A percentile compares a stretch with the other conserved stretches of the same genome.
These are phyloP conservation scores for Cucurbita ficifolia DNA, from an alignment of 306 rosid species.

Conservation along the genomic window DNA sequence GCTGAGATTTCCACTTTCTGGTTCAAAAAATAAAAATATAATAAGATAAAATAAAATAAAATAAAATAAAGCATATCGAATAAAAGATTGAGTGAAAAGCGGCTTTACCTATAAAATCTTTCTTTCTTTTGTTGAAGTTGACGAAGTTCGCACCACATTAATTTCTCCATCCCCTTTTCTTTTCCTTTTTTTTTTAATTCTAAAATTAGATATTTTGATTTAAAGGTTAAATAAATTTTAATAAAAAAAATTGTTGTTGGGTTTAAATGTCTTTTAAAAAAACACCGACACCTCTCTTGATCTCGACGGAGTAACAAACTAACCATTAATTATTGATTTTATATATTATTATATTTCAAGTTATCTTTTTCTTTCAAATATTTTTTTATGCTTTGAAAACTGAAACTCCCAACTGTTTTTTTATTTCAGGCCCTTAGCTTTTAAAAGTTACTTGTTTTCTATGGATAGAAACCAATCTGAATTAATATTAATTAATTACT, in stretches of 20 bases:
- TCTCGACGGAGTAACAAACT: background rate
- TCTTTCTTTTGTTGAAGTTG: background rate
- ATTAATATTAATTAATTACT: no score
- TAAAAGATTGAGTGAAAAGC: background rate
- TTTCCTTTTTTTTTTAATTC: background rate
- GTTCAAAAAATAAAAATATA: background rate
- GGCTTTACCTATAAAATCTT: conserved; percentile 7
- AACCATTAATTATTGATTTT: background rate
- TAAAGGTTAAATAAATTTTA: background rate
- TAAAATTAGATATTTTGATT: background rate
- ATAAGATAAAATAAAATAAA: background rate
- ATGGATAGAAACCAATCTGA: no score
- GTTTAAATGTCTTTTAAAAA: background rate
- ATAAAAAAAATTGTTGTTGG: background rate
- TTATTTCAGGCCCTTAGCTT: background rate
- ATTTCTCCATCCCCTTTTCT: background rate
- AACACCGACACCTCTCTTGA: background rate
- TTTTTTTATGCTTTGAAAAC: background rate
- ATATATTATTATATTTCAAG: background rate
- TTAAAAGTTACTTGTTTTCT: no score
- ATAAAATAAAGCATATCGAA: background rate
- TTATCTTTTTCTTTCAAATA: background rate
- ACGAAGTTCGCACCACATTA: background rate
- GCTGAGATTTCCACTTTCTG: background rate
- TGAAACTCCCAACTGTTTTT: background rate